Evolutionary conservation across 1,139 yeast species (phyloP), one percentile per base, ranked within the genome.

Genomic region (Eremothecium coryli): DNA sequence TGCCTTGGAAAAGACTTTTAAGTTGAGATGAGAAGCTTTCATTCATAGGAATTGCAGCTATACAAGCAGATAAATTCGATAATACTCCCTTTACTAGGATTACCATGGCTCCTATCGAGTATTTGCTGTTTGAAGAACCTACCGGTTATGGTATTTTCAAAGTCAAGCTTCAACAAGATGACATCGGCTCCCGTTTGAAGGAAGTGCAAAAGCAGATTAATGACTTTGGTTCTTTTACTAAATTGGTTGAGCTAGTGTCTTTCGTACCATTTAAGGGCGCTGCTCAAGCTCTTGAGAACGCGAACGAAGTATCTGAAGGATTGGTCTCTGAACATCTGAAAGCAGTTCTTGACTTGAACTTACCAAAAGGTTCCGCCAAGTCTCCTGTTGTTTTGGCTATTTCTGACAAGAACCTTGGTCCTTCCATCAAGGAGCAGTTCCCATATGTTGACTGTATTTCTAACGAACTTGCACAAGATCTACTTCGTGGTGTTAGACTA

Each of bases 241-340:
- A 90, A 66, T 72, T 90, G 71, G 77, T 90, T 50, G 95, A 88
- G 64, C 73, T 90, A 44, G 93, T 85, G 26, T 82, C 95, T 17
- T 93, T 90, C 66, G 95, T 96, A 44, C 98, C 98, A 36, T 90
- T 93, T 73, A 86, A 90, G 66, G 95, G 95, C 52, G 98, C 98
- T 40, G 97, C 98, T 39, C 96, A 90, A 64, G 98, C 98, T 42
- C 73, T 90, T 55, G 97, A 90, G 64, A 93, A 90, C 59, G 96
- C 97, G 52, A 90, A 93, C 59, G 98, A 90, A 59, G 82, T 90
- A 52, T 84, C 95, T 44, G 99, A 90, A 66, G 98, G 98, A 56
- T 73, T 88, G 52, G 95, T 88, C 38, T 82, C 88, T 42, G 97
- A 90, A 50, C 84, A 82, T 64, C 73, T 90, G 65, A 85, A 84